Percentiles rank a stretch among this genome's conserved stretches.
phyloP scores from a whole-genome alignment of 225 moss, liverwort and hornwort species.

The Physcomitrium patens region DNA sequence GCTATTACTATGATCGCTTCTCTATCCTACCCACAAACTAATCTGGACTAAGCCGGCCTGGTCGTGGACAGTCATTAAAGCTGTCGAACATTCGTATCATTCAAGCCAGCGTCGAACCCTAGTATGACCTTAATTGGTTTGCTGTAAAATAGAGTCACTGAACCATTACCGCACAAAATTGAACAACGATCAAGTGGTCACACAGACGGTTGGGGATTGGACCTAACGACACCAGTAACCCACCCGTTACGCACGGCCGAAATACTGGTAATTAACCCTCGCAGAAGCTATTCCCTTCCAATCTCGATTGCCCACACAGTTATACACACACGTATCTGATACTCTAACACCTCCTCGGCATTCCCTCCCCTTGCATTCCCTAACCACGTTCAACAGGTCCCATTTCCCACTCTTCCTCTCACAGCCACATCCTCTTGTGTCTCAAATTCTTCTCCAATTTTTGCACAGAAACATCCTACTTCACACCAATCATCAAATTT shows the following conservation, averaged over 20 bases:
- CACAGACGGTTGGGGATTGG: slow-evolving; percentile 20
- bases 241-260: background rate
- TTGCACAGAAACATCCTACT: background rate
- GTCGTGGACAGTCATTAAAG: background rate
- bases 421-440: background rate
- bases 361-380: background rate
- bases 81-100: background rate
- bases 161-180: slow-evolving; percentile 20
- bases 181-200: slow-evolving; percentile 15
- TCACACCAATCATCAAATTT: background rate
- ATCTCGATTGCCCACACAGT: background rate
- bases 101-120: slow-evolving; percentile 8
- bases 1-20: background rate
- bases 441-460: background rate
- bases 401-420: background rate
- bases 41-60: background rate
- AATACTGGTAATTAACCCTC: slow-evolving; percentile 4
- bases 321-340: slow-evolving; percentile 11
- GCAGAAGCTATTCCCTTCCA: background rate
- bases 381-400: background rate
- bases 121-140: slow-evolving; percentile 10
- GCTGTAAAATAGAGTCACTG: background rate
- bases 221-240: slow-evolving; percentile 18
- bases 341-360: background rate
- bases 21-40: slow-evolving; percentile 4